phyloP scores from a whole-genome alignment of 768 basidiomycete genomes.

The Phanerodontia chrysosporium region DNA sequence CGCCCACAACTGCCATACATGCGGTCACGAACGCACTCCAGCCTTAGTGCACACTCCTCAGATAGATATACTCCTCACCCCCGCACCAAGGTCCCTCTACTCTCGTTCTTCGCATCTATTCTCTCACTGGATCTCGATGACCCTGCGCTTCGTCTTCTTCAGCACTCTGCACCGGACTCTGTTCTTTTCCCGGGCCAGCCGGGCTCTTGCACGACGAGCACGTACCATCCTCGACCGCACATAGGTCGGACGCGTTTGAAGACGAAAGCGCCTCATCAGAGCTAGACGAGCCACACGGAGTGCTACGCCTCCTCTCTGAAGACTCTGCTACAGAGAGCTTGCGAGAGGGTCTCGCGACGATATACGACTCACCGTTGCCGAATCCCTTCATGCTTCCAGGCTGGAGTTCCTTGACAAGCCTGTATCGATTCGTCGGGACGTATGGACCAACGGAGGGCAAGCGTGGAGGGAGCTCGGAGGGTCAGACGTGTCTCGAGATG shows the following conservation, averaged over 20 bases:
- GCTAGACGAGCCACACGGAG: background rate
- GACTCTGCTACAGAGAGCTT: background rate
- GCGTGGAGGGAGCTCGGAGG: slow-evolving; percentile 20
- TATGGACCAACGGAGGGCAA: slow-evolving; percentile 16
- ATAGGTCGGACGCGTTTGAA: background rate
- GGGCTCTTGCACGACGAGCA: slow-evolving; percentile 9
- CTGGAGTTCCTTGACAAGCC: slow-evolving; percentile 4
- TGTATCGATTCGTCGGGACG: slow-evolving; percentile 20
- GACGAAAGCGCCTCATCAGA: background rate
- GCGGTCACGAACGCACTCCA: slow-evolving; percentile 6
- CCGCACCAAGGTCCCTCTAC: slow-evolving; percentile 31
- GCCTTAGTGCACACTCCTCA: background rate
- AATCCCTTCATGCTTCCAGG: slow-evolving; percentile 12
- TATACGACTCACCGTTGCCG: background rate
- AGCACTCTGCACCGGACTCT: slow-evolving; percentile 28
- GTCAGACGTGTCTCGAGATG: background rate
- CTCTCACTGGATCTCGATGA: slow-evolving; percentile 36
- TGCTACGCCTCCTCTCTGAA: slow-evolving; percentile 9
- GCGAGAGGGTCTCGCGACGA: slow-evolving; percentile 9
- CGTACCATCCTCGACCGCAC: background rate
- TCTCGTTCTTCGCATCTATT: slow-evolving; percentile 34
- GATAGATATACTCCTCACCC: slow-evolving; percentile 19
- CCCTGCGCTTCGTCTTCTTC: slow-evolving; percentile 33
- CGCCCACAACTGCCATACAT: background rate
- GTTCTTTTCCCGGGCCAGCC: slow-evolving; percentile 30